Base-by-base conservation (phyloP, 163 green algal species). In the Trebouxiophyceae sp. region DNA sequence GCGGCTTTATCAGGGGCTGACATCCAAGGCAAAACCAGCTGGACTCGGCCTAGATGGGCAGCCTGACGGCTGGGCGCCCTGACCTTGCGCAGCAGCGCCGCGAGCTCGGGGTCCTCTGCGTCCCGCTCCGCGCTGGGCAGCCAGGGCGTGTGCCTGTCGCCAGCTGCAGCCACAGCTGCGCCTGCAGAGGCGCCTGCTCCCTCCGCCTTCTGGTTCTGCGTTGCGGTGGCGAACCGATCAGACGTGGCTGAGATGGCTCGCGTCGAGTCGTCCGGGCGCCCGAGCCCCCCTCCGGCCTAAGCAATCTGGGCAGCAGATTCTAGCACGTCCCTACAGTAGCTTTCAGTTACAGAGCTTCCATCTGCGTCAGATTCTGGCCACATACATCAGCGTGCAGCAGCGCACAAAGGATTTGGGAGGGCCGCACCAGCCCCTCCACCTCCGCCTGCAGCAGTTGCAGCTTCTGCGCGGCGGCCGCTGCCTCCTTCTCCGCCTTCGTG, bases 61-160 rank as follows among this genome's bases (percentile, higher is more conserved):
- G 29, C n/a, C n/a, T n/a, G n/a, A n/a, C n/a, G n/a, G n/a, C n/a
- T n/a, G n/a, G n/a, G n/a, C n/a, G n/a, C n/a, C n/a, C n/a, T 44
- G 29, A 77, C 70, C 76, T 73, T 73, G 33, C 62, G 61, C 19
- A 85, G 60, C 3, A 78, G 32, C 0, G 46, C 45, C 0, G 71
- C 78, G 30, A 85, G 66, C 59, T 78, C 68, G 0, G 75, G 75
- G 8, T 82, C 34, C 0, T 54, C 30, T 1, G 46, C 28, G 26
- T 78, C 74, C 0, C 62, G 28, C 60, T 77, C 62, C 1, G 30
- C 3, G 3, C 54, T 69, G 12, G 71, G 77, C 3, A 3, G 23
- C 71, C 68, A 80, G 0, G 56, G 33, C 6, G 61, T 65, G 62
- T 84, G 77, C 1, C 71, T 56, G 45, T 80, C 68, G 34, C 7